phyloP scores from a whole-genome alignment of 176 grass and related monocot species.

The Aegilops umbellulata region DNA sequence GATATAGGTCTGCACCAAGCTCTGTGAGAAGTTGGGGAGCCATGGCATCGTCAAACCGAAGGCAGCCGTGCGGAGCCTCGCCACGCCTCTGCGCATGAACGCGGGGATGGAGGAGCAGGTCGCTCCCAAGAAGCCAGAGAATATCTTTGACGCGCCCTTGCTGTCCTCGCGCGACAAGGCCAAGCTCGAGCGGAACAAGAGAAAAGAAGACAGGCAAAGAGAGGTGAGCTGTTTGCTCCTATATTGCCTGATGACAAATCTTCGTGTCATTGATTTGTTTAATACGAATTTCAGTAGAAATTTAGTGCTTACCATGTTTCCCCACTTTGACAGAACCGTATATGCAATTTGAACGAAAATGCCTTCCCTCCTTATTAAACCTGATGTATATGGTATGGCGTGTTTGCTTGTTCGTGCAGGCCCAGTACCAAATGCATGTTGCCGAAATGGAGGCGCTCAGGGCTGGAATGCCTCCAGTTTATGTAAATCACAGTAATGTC shows the following conservation, averaged over 20 bases:
- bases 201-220: constrained; percentile 95
- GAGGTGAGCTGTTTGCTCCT: constrained; percentile 44
- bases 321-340: background rate
- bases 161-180: constrained; percentile 79
- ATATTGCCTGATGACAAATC: background rate
- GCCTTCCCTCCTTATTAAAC: background rate
- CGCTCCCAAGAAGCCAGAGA: constrained; percentile 59
- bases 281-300: background rate
- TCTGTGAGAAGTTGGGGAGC: constrained; percentile 88
- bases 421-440: constrained; percentile 85
- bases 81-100: constrained; percentile 77
- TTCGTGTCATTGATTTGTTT: background rate
- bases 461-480: constrained; percentile 89
- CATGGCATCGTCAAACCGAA: constrained; percentile 81
- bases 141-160: constrained; percentile 76
- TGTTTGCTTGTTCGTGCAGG: constrained; percentile 53
- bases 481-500: constrained; percentile 63
- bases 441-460: constrained; percentile 83
- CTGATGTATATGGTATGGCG: background rate
- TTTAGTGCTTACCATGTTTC: background rate
- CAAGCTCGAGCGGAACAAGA: constrained; percentile 87
- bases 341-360: background rate
- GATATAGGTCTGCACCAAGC: constrained; percentile 73
- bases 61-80: constrained; percentile 73
- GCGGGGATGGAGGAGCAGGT: constrained; percentile 83